Percentiles rank a stretch among this genome's conserved stretches.
Conservation (phyloP, 2,329 filamentous ascomycete species). For the Calonectria henricotiae region DNA sequence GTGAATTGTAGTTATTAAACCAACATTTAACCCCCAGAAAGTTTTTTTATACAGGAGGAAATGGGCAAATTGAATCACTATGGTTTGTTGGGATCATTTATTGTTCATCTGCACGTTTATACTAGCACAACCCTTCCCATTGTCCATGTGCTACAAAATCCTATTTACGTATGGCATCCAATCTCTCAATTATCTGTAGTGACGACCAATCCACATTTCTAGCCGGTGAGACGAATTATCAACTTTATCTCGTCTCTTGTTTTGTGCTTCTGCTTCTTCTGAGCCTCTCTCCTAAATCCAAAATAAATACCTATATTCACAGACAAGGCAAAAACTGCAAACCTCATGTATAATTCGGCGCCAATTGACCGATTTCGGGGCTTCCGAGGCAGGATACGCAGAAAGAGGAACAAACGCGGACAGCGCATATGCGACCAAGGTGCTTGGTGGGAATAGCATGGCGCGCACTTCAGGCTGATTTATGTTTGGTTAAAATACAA, state of each 20-base stretch:
- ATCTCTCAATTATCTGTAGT: neutral
- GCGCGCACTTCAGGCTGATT: slow-evolving; percentile 18
- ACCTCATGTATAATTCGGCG: slow-evolving; percentile 18
- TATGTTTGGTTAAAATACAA: no score
- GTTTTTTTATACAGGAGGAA: neutral
- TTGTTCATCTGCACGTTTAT: no score
- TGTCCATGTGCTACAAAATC: neutral
- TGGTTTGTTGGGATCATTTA: neutral
- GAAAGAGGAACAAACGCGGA: slow-evolving; percentile 19
- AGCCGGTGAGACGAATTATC: neutral
- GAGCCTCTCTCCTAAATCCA: slow-evolving; percentile 16
- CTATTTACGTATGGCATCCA: neutral
- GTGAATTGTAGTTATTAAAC: slow-evolving; percentile 1
- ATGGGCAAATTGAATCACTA: neutral
- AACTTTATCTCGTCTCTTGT: neutral
- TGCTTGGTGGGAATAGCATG: slow-evolving; percentile 13
- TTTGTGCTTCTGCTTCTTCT: slow-evolving; percentile 2
- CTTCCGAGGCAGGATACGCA: slow-evolving; percentile 18
- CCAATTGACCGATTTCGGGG: slow-evolving; percentile 16
- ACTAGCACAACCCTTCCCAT: neutral
- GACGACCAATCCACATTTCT: neutral
- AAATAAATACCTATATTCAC: slow-evolving; percentile 8
- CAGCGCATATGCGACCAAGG: slow-evolving; percentile 10
- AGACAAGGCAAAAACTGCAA: slow-evolving; percentile 4
- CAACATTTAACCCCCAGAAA: no score